These are phyloP conservation scores for Conticribra guillardii DNA, from an alignment of 108 stramenopile genomes.

Conservation along the genomic window DNA sequence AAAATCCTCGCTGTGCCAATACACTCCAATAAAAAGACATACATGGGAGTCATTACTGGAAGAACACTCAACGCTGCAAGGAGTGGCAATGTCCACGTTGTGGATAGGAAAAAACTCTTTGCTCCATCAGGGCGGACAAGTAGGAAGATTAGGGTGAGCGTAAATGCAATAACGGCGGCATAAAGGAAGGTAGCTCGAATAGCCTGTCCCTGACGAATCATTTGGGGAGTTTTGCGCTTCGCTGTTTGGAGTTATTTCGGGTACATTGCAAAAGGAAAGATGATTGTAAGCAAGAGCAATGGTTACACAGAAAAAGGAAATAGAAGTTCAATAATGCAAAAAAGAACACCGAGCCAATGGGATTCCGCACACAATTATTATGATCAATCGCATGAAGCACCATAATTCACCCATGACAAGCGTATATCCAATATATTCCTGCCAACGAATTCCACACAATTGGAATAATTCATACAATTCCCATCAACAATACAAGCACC, in stretches of 20 bases:
- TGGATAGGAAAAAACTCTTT: conserved; percentile 28
- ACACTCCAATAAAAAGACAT: conserved; percentile 70
- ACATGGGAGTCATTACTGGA: conserved; percentile 65
- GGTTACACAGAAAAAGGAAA: too few relatives aligned
- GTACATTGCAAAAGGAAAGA: neutral
- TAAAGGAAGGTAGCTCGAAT: conserved; percentile 50
- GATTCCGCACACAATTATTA: too few relatives aligned
- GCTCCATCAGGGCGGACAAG: conserved; percentile 48
- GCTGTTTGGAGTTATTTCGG: too few relatives aligned
- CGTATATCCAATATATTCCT: too few relatives aligned
- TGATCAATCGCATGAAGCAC: too few relatives aligned
- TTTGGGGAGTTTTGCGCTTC: conserved; percentile 55
- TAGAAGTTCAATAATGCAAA: neutral
- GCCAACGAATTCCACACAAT: too few relatives aligned
- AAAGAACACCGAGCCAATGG: neutral
- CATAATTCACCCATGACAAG: too few relatives aligned
- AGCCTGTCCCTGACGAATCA: conserved; percentile 58
- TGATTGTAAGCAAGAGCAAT: too few relatives aligned
- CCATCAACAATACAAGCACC: too few relatives aligned
- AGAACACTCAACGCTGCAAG: conserved; percentile 64
- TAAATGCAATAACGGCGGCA: conserved; percentile 45
- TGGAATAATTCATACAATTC: too few relatives aligned
- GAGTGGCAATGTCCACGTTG: conserved; percentile 62
- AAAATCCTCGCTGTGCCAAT: conserved; percentile 79
- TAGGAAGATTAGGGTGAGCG: conserved; percentile 47